Percentiles rank a stretch among this genome's conserved stretches.
Conservation (phyloP, 495 filamentous ascomycete genomes). For the Aspergillus avenaceus region DNA sequence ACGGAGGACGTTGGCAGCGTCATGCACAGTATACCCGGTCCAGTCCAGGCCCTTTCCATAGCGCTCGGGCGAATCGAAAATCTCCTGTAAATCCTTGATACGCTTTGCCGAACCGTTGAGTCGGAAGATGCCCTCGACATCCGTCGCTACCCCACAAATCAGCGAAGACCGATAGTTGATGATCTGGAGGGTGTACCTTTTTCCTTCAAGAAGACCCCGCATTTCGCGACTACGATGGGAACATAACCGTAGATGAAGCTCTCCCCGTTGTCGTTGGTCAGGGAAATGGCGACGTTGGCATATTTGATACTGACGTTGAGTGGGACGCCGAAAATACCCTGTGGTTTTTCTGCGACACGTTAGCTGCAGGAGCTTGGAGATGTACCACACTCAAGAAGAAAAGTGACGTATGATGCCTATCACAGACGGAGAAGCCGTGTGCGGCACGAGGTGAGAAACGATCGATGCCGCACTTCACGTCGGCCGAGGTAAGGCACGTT, state of each 20-base stretch:
- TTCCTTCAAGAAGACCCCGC: conserved; percentile 95
- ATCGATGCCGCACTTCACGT: neutral
- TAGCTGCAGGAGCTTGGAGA: neutral
- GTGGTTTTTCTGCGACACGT: conserved; percentile 26
- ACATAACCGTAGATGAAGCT: conserved; percentile 99
- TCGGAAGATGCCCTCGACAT: conserved; percentile 96
- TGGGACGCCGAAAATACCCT: conserved; percentile 89
- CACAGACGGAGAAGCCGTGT: neutral
- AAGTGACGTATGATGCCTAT: neutral
- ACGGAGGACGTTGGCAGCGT: conserved; percentile 94
- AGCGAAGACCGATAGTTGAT: neutral
- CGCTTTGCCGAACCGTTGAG: conserved; percentile 94
- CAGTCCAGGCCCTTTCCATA: conserved; percentile 97
- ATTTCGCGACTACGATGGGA: conserved; percentile 97
- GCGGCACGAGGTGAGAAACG: no score
- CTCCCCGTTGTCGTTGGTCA: conserved; percentile 83
- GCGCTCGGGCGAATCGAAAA: conserved; percentile 91
- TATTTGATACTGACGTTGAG: conserved; percentile 94
- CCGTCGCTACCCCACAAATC: conserved; percentile 63
- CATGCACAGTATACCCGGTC: conserved; percentile 97
- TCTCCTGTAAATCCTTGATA: conserved; percentile 89
- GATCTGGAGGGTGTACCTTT: conserved; percentile 64
- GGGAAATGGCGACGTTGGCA: conserved; percentile 96
- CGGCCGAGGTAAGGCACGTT: neutral
- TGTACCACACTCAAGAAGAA: neutral